Evolutionary conservation across 2,329 filamentous ascomycete species (phyloP), one percentile per base, ranked within the genome.

Genomic region (Colletotrichum chrysophilum): DNA sequence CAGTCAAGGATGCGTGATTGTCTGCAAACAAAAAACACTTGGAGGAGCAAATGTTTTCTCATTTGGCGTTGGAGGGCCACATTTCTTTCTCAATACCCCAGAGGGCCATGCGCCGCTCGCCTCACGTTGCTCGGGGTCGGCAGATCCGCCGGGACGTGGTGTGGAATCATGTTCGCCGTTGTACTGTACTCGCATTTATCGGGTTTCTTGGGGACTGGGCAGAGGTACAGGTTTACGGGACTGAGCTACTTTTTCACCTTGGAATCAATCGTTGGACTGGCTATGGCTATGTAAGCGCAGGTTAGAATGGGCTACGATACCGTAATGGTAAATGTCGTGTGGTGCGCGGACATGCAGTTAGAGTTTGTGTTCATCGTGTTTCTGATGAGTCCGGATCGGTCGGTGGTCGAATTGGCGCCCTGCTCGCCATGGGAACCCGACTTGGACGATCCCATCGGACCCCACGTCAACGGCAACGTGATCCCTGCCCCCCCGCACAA

Each of bases 1-100:
- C 88, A 2, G 86, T 91, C 32, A 92, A 90, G 79, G 85, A 85
- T 70, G 78, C 78, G 24, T 75, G 60, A 73, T 32, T n/a, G 28
- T 55, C 30, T 21, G 18, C 21, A 34, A 12, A 65, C 14, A 56
- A n/a, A 16, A 21, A 38, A 34, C 43, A 34, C 30, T 72, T 24
- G 34, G 67, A 62, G 55, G 18, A 61, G 55, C 60, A 62, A 16
- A 65, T 38, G 64, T 55, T 52, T 68, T 48, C 67, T 36, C 34
- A 67, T 64, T 52, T 58, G 75, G 75, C 34, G 67, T 76, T 75
- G 67, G 70, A 58, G 68, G 72, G 75, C 67, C 38, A 58, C 13
- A 70, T 70, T 78, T 77, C 48, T 65, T 71, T 71, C 66, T 56
- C 66, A 56, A 70, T 67, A 65, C 73, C 73, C 73, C 21, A 66